A percentile compares a stretch with the other conserved stretches of the same genome.
Evolutionary conservation across 78 protist species (phyloP).

Genomic region (Dictyostelium citrinum): DNA sequence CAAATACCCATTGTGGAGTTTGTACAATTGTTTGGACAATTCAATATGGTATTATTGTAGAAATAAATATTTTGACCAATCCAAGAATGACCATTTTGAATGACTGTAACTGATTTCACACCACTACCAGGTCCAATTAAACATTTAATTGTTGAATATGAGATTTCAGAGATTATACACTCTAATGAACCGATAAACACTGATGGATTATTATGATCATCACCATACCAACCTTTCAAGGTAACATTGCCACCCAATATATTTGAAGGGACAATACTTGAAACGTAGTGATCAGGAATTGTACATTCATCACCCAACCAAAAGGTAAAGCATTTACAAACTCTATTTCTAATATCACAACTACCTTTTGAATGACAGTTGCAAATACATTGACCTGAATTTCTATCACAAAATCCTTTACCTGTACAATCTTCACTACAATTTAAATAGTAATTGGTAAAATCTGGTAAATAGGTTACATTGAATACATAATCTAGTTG

Average conservation of each 20-base stretch:
- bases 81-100: background rate
- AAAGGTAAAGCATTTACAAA: background rate
- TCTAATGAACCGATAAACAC: background rate
- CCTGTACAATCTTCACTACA: background rate
- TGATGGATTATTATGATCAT: background rate
- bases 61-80: background rate
- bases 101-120: background rate
- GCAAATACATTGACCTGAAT: background rate
- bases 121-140: background rate
- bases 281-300: background rate
- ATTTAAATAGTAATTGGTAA: background rate
- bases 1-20: background rate
- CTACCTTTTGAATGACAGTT: background rate
- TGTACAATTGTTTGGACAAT: background rate
- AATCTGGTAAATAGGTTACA: background rate
- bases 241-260: background rate
- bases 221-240: background rate
- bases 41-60: background rate
- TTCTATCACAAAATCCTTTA: constrained; percentile 4
- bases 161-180: background rate
- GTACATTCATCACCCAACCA: background rate
- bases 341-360: background rate
- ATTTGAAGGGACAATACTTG: background rate
- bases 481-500: background rate
- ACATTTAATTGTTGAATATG: background rate